Percentiles rank a stretch among this genome's conserved stretches.
phyloP scores from a whole-genome alignment of 345 rosid species.

The Mercurialis annua region DNA sequence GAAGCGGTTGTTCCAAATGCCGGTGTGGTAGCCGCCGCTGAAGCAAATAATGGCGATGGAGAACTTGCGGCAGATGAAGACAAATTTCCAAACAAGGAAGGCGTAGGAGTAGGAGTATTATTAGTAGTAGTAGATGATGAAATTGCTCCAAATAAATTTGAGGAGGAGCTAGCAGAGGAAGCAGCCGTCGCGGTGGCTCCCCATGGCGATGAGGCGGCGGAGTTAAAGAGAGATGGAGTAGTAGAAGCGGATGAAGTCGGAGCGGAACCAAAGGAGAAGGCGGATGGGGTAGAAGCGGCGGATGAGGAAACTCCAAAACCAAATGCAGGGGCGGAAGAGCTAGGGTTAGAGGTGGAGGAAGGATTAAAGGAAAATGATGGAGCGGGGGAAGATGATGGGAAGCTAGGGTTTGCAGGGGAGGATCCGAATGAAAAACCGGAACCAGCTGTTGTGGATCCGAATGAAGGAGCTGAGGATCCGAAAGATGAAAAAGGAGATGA shows the following conservation, averaged over 20 bases:
- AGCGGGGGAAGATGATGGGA: slow-evolving; percentile 22
- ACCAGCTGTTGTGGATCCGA: slow-evolving; percentile 39
- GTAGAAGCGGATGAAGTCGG: background rate
- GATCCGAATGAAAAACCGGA: slow-evolving; percentile 25
- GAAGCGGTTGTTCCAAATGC: background rate
- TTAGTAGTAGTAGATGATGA: background rate
- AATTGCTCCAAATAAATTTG: background rate
- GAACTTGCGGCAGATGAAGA: slow-evolving; percentile 2
- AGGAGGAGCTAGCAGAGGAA: background rate
- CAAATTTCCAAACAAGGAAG: background rate
- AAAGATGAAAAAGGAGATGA: slow-evolving; percentile 30
- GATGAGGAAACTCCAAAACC: slow-evolving; percentile 16
- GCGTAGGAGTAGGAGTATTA: background rate
- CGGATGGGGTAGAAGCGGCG: background rate
- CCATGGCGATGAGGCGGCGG: background rate
- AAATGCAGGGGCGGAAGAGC: background rate
- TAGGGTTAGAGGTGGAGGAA: slow-evolving; percentile 11
- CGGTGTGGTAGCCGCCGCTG: too few species aligned
- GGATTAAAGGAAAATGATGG: slow-evolving; percentile 1
- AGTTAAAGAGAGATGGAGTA: background rate
- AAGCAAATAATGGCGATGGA: background rate
- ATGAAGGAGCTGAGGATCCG: slow-evolving; percentile 41
- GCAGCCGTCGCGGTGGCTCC: background rate
- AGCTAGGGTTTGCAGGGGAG: slow-evolving; percentile 15
- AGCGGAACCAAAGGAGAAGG: background rate